Conservation (phyloP, 768 basidiomycete genomes). For the Galerina sulciceps region DNA sequence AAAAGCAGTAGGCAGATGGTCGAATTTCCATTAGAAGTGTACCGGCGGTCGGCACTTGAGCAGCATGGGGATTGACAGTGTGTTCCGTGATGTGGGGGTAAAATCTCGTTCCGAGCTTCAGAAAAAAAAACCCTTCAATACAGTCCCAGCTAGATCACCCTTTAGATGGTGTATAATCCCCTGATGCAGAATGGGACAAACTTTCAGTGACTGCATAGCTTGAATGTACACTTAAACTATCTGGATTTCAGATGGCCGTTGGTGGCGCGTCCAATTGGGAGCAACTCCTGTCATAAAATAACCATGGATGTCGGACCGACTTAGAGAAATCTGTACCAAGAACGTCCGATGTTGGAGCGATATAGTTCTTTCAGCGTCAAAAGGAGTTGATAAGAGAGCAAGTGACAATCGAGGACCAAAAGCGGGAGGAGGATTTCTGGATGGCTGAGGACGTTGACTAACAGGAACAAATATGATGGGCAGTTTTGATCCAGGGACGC, state of each 20-base stretch:
- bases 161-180: neutral
- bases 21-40: neutral
- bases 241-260: neutral
- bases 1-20: neutral
- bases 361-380: neutral
- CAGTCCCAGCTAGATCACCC: too few species aligned
- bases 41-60: too few species aligned
- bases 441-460: neutral
- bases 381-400: neutral
- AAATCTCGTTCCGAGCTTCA: too few species aligned
- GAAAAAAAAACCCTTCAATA: too few species aligned
- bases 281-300: neutral
- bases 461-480: constrained; percentile 1
- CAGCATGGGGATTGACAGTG: too few species aligned
- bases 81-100: too few species aligned
- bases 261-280: constrained; percentile 1
- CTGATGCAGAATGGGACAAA: neutral
- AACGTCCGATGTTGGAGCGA: neutral
- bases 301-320: neutral
- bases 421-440: neutral
- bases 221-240: too few species aligned
- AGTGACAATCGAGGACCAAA: neutral
- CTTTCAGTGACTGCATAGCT: neutral
- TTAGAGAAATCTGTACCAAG: neutral
- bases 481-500: constrained; percentile 3